A percentile compares a stretch with the other conserved stretches of the same genome.
Conservation (phyloP, 495 filamentous ascomycete genomes). For the Neurospora sp. region DNA sequence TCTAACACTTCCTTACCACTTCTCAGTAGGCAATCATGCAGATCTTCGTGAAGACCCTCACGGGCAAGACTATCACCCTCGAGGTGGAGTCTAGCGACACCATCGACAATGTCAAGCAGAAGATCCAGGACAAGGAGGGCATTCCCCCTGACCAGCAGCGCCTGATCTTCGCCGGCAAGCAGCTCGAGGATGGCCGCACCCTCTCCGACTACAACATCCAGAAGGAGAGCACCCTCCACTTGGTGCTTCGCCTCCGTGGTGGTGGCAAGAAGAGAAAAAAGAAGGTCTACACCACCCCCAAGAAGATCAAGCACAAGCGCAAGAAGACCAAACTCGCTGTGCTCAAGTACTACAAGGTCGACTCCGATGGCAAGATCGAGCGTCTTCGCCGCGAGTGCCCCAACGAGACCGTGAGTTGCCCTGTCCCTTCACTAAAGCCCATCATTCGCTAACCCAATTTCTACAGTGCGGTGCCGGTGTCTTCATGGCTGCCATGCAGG, state of each 20-base stretch:
- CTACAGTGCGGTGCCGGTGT: slow-evolving; percentile 91
- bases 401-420: slow-evolving; percentile 63
- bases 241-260: slow-evolving; percentile 94
- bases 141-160: slow-evolving; percentile 99
- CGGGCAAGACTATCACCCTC: slow-evolving; percentile 99
- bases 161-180: slow-evolving; percentile 99
- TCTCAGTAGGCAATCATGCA: slow-evolving; percentile 68
- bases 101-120: slow-evolving; percentile 99
- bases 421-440: background rate
- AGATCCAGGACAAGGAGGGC: slow-evolving; percentile 94
- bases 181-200: slow-evolving; percentile 98
- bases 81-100: slow-evolving; percentile 99
- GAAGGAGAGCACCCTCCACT: slow-evolving; percentile 99
- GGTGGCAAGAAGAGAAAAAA: slow-evolving; percentile 99
- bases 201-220: slow-evolving; percentile 99
- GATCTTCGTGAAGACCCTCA: slow-evolving; percentile 99
- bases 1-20: slow-evolving; percentile 24
- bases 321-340: slow-evolving; percentile 99
- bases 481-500: slow-evolving; percentile 99
- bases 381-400: slow-evolving; percentile 97
- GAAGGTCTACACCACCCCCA: slow-evolving; percentile 99
- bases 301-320: slow-evolving; percentile 99
- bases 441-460: slow-evolving; percentile 16
- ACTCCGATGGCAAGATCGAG: slow-evolving; percentile 99
- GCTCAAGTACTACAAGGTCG: slow-evolving; percentile 99